Percentiles rank a stretch among this genome's conserved stretches.
Evolutionary conservation across 768 basidiomycete genomes (phyloP).

Genomic region (Mycena polygramma): DNA sequence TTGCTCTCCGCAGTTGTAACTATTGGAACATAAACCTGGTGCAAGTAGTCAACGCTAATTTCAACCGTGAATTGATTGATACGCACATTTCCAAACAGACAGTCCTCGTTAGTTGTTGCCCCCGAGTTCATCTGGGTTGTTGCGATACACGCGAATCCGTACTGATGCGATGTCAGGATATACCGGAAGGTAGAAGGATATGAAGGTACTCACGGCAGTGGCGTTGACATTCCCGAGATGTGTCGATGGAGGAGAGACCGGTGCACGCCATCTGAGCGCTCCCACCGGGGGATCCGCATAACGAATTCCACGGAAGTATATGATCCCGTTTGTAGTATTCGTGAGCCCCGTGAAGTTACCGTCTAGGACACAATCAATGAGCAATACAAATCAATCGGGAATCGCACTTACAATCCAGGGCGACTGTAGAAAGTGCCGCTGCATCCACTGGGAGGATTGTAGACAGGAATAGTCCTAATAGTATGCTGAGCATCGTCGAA

Average conservation of each 20-base stretch:
- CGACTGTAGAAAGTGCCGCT: neutral
- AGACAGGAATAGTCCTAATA: no score
- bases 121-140: constrained; percentile 46
- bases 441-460: no score
- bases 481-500: no score
- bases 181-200: neutral
- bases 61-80: neutral
- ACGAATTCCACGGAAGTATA: neutral
- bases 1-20: constrained; percentile 20
- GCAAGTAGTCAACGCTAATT: neutral
- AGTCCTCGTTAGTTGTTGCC: constrained; percentile 56
- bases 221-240: constrained; percentile 54
- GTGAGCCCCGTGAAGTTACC: constrained; percentile 5
- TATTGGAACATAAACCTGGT: constrained; percentile 37
- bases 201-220: constrained; percentile 42
- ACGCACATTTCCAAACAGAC: constrained; percentile 57
- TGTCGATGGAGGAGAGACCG: constrained; percentile 52
- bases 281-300: constrained; percentile 55
- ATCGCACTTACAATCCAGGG: neutral
- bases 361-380: neutral
- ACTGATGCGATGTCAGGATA: constrained; percentile 41
- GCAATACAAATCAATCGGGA: neutral
- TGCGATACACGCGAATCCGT: constrained; percentile 50
- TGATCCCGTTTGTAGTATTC: neutral
- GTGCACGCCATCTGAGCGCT: constrained; percentile 54